These are phyloP conservation scores for Wakefieldia striispora DNA, from an alignment of 768 basidiomycete genomes.

Conservation along the genomic window DNA sequence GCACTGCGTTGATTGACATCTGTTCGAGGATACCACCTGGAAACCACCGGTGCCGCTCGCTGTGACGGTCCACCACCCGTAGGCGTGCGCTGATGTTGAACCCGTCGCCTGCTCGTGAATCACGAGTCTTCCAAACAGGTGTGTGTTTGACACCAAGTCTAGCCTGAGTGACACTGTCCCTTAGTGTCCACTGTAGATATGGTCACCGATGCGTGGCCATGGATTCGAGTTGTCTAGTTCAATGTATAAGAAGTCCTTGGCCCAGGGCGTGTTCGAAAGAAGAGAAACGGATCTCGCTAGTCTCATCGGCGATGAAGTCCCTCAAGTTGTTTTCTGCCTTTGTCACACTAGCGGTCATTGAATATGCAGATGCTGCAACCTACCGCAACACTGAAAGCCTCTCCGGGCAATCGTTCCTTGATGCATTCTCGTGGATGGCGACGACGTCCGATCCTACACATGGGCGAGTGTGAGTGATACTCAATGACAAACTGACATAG, in stretches of 20 bases:
- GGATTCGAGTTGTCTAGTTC: background rate
- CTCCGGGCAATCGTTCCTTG: constrained; percentile 51
- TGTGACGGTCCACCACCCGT: too few species aligned
- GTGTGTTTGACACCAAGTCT: too few species aligned
- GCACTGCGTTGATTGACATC: too few species aligned
- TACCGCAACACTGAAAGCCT: constrained; percentile 47
- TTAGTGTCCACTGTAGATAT: too few species aligned
- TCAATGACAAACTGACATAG: background rate
- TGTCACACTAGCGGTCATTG: constrained; percentile 6
- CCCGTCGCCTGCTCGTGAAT: too few species aligned
- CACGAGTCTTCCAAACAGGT: too few species aligned
- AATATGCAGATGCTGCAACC: constrained; percentile 34
- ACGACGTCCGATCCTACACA: constrained; percentile 35
- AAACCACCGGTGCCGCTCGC: too few species aligned
- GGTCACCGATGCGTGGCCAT: background rate
- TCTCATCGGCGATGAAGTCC: constrained; percentile 1
- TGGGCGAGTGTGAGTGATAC: constrained; percentile 30
- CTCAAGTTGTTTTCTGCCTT: background rate
- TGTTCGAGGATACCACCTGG: too few species aligned
- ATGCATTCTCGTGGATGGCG: constrained; percentile 26
- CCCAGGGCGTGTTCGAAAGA: background rate
- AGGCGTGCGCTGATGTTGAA: too few species aligned
- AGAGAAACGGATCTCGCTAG: background rate
- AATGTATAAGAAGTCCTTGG: constrained; percentile 16
- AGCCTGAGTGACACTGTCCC: too few species aligned